Evolutionary conservation across 1,139 yeast genomes (phyloP), one percentile per base, ranked within the genome.

Genomic region (Suhomyces atakaporum): DNA sequence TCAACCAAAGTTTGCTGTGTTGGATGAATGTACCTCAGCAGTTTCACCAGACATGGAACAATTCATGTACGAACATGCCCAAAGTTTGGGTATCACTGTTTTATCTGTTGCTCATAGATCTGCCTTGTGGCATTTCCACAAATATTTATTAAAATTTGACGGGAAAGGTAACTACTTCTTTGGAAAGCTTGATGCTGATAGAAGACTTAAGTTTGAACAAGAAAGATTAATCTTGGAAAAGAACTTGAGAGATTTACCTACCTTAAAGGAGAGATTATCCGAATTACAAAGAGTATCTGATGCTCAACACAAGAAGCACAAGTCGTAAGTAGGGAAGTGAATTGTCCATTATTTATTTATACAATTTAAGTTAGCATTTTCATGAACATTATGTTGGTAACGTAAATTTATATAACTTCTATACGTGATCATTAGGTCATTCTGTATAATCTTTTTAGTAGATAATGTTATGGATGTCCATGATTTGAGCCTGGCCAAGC

Each of bases 1-100:
- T 58, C 77, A 75, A 53, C 97, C 97, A 2, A 84, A 81, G 61
- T 90, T 88, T 69, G 97, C 97, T 0, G 96, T 90, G 19, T 69
- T 90, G 47, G 97, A 90, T 63, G 97, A 90, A 63, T 90, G 97
- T 62, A 90, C 97, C 0, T 87, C 96, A 5, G 92, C 96, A 1
- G 95, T 89, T 2, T 82, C 96, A 0, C 86, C 95, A 14, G 88
- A 84, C 45, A 84, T 89, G 80, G 97, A 90, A 58, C 88, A 84
- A 43, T 81, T 82, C 50, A 88, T 92, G 88, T 90, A 90, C 56
- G 64, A 79, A 35, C 87, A 86, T 56, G 96, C 97, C 0, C 87
- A 84, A 54, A 69, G 73, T 19, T 69, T 87, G 46, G 89, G 89
- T 0, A 88, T 89, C 39, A 85, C 97, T 0, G 74, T 90, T 24